A percentile compares a stretch with the other conserved stretches of the same genome.
These are phyloP conservation scores for Bacidia rubella DNA, from an alignment of 495 filamentous ascomycete species.

Conservation along the genomic window DNA sequence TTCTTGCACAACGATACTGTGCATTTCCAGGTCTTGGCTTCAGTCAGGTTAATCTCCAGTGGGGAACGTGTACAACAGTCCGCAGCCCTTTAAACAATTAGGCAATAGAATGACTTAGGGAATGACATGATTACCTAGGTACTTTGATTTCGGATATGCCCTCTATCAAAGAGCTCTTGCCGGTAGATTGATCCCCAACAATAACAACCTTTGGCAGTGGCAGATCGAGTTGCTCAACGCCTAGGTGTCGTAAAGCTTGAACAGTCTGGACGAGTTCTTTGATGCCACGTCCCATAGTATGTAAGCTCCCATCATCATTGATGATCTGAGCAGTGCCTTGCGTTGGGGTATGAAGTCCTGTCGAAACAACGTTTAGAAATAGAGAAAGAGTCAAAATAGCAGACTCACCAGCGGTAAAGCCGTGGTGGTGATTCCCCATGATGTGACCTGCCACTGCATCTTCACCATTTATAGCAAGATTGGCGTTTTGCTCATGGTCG, in stretches of 20 bases:
- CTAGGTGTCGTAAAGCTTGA: conserved; percentile 32
- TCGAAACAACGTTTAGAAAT: not conserved
- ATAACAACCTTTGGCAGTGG: conserved; percentile 62
- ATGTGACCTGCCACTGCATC: too few species aligned
- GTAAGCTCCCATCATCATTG: conserved; percentile 13
- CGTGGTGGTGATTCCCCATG: too few species aligned
- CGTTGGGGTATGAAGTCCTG: not conserved
- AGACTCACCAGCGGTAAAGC: too few species aligned
- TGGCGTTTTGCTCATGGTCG: too few species aligned
- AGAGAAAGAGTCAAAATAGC: not conserved
- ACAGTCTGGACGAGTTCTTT: conserved; percentile 33
- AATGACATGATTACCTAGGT: conserved; percentile 47
- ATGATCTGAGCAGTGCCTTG: not conserved
- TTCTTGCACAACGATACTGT: conserved; percentile 44
- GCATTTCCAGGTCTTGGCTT: conserved; percentile 47
- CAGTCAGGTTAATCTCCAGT: conserved; percentile 58
- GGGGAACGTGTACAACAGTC: conserved; percentile 69
- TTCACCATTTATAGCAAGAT: too few species aligned
- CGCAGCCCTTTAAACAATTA: too few species aligned
- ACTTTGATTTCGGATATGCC: conserved; percentile 66
- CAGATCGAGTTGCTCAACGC: conserved; percentile 41
- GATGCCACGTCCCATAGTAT: conserved; percentile 28
- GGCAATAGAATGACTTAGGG: too few species aligned
- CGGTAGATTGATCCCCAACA: conserved; percentile 68
- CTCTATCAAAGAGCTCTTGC: conserved; percentile 70